Evolutionary conservation across 108 stramenopile species (phyloP), one percentile per base, ranked within the genome.

Genomic region (Cylindrotheca closterium): DNA sequence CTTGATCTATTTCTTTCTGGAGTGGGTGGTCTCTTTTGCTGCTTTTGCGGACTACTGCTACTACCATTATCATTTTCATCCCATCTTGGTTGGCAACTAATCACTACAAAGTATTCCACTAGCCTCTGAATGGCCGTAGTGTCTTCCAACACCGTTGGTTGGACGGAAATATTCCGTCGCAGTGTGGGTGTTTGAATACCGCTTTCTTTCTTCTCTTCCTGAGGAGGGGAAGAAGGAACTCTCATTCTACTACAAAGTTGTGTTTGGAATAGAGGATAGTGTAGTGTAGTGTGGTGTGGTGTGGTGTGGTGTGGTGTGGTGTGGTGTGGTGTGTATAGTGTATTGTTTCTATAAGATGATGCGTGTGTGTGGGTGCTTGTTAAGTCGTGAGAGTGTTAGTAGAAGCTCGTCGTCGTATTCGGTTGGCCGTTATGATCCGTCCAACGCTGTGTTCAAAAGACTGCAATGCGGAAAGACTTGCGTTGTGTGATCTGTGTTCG

Each of bases 81-180:
- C 51, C 42, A 62, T 19, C 61, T 27, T 23, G 73, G 73, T 10
- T 45, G 70, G 51, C 80, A 76, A 22, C 83, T 77, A 27, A 94
- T 77, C 51, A 92, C 82, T 26, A 90, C 70, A 69, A 94, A 94
- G 59, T 94, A 94, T 60, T 94, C 93, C 24, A 94, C 90, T 24
- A 94, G 77, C 33, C 93, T 77, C 47, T 79, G 82, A 17, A 70
- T 49, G 8, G 75, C 47, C 5, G 75, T 64, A 10, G 52, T 50
- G 56, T 67, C 52, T 24, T 67, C 60, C 27, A 78, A 29, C 1
- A 64, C 55, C 52, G 73, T 71, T 7, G 15, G 15, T 28, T 67
- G 58, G 12, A 70, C 60, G 10, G 78, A 58, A 53, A 66, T 65
- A 30, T 67, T 78, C 58, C 77, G 51, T 50, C 70, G 55, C 56